Base-by-base conservation (phyloP, 169 alveolate species). In the Eimeria praecox region DNA sequence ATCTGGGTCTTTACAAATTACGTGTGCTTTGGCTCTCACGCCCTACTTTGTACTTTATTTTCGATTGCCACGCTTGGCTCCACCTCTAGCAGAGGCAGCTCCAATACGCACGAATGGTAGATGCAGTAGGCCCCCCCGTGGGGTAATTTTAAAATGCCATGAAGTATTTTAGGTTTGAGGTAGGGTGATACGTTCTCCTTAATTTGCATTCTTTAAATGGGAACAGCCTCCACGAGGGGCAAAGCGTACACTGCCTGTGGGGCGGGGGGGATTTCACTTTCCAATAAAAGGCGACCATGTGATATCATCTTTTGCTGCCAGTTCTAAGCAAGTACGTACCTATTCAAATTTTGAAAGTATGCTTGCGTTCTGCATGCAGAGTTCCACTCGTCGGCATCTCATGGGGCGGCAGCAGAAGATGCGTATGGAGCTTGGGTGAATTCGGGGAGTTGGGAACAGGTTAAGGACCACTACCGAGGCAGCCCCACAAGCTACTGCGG, bases 321-420 rank as follows among this genome's bases (percentile, higher is more conserved):
- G 18, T 10, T 12, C 49, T 10, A 10, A 69, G 0, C 30, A 44
- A 16, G 20, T 0, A 24, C 0, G 18, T 69, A 69, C 18, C 14
- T 33, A 18, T 69, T 69, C 75, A 30, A 69, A n/a, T 0, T 8
- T 33, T 3, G 3, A 69, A 8, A 12, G 33, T 27, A 12, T 69
- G 49, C 35, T 69, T 35, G 80, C 27, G 30, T 33, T 33, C 20
- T 82, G 71, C 46, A 3, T 82, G 49, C 90, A 82, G 90, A 82
- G 49, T 82, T 82, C 52, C 90, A 49, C 49, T 49, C 90, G 46
- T 44, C 90, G 52, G 35, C 90, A 22, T 49, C 90, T 30, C 90
- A 82, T 27, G 90, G 90, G 46, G 90, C 90, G 16, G 90, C 90
- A 12, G 90, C 90, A 46, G 75, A 5, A 3, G 90, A 54, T 46